Evolutionary conservation across 257 asterid genomes (phyloP), one percentile per base, ranked within the genome.

Genomic region (Nicotiana noctiflora): DNA sequence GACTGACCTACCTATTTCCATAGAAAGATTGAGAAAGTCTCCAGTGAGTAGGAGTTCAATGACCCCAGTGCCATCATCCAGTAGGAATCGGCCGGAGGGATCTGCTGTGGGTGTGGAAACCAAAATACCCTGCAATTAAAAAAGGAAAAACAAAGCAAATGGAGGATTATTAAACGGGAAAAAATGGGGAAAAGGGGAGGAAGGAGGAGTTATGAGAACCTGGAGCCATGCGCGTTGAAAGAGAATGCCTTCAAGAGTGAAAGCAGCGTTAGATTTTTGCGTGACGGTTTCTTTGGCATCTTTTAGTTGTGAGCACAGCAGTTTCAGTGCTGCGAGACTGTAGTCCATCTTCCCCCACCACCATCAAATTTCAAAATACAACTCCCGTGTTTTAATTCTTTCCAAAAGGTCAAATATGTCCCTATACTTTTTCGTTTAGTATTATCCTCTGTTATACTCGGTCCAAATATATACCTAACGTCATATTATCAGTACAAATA

Each of bases 211-310:
- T 40, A 40, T 40, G 49, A 40, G 49, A 37, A 92, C 99, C 96
- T 95, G 99, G 55, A 95, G 62, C 98, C 98, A 95, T 46, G 91
- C 96, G 83, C 99, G 98, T 83, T 95, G 99, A 90, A 93, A 95
- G 82, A 92, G 97, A 85, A 95, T 88, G 81, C 92, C 89, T 75
- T 93, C 91, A 74, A 95, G 91, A 80, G 88, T 83, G 89, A 75
- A 91, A 80, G 94, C 83, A 23, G 84, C 61, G 75, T 83, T 88
- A 60, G 91, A 82, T 76, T 27, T 68, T 11, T 85, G 82, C 17
- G 80, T 37, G 57, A 88, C 51, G 51, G 90, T 78, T 83, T 80
- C 82, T 80, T 81, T 74, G 77, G 93, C 97, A 83, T 57, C 80
- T 80, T 82, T 80, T 44, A 95, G 91, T 11, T 95, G 98, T 40